Base-by-base conservation (phyloP, 495 filamentous ascomycete species). In the Aspergillus heteromorphus region DNA sequence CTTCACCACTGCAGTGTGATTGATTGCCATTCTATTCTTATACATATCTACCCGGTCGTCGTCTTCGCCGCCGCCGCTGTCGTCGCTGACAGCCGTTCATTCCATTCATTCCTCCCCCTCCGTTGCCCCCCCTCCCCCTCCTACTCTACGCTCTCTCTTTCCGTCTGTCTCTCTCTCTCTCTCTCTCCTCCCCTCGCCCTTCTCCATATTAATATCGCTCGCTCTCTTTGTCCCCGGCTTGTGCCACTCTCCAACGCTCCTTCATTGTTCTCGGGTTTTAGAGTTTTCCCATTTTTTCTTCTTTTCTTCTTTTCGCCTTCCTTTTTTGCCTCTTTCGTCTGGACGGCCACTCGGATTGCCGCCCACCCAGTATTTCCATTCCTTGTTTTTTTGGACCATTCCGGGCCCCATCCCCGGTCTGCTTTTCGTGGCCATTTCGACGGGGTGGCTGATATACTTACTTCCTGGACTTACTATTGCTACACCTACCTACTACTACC, bases 31-130 rank as follows among this genome's bases (percentile, higher is more conserved):
- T n/a, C n/a, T n/a, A n/a, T n/a, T n/a, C n/a, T n/a, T n/a, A n/a
- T n/a, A n/a, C n/a, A n/a, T n/a, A n/a, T n/a, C n/a, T n/a, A n/a
- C n/a, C n/a, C n/a, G n/a, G n/a, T n/a, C n/a, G n/a, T n/a, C n/a
- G n/a, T n/a, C n/a, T n/a, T n/a, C n/a, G n/a, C n/a, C n/a, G n/a
- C 34, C 11, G 34, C 23, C 23, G 23, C 23, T 7, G 23, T 30
- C 38, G 21, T 48, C 21, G 6, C 25, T 55, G 31, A 30, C 29
- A n/a, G 17, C 47, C 41, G 45, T 48, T 14, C 53, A 55, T 47
- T 48, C 49, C 40, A 55, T 62, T 48, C 38, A 51, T 56, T 59
- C 51, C 23, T 42, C 45, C 53, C 29, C 47, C 49, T 58, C 56
- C 51, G 51, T 61, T 29, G 49, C 58, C 48, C 50, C 43, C 36